Conservation (phyloP, 176 grass and related monocot genomes). For the Zea luxurians region DNA sequence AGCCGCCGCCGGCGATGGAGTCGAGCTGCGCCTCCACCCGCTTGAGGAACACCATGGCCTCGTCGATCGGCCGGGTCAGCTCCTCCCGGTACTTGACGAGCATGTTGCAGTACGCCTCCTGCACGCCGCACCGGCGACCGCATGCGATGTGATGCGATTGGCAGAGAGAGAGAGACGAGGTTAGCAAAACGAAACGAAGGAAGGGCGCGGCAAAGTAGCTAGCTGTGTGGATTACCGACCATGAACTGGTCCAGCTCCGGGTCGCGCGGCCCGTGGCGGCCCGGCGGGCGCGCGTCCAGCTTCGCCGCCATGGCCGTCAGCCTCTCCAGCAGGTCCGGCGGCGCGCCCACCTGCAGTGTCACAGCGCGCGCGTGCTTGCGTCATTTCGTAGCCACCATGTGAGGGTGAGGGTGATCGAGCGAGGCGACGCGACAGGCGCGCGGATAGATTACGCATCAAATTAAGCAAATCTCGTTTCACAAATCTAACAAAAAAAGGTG, state of each 20-base stretch:
- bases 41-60: conserved; percentile 82
- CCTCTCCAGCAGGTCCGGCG: conserved; percentile 69
- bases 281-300: conserved; percentile 40
- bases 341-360: conserved; percentile 55
- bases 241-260: conserved; percentile 99
- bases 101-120: conserved; percentile 93
- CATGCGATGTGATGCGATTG: no score
- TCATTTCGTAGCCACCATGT: background rate
- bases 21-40: conserved; percentile 75
- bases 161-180: no score
- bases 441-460: background rate
- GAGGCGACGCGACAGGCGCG: no score
- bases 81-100: conserved; percentile 85
- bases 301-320: conserved; percentile 57
- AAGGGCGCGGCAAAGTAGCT: no score
- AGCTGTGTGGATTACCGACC: conserved; percentile 31
- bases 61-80: conserved; percentile 71
- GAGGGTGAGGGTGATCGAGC: background rate
- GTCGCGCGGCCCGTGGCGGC: conserved; percentile 55
- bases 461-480: background rate
- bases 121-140: background rate
- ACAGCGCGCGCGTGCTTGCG: background rate
- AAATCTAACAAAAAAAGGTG: background rate
- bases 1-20: conserved; percentile 53
- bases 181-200: no score